Percentiles rank a stretch among this genome's conserved stretches.
phyloP scores from a whole-genome alignment of 2,329 filamentous ascomycete species.

The Venturia aucupariae region DNA sequence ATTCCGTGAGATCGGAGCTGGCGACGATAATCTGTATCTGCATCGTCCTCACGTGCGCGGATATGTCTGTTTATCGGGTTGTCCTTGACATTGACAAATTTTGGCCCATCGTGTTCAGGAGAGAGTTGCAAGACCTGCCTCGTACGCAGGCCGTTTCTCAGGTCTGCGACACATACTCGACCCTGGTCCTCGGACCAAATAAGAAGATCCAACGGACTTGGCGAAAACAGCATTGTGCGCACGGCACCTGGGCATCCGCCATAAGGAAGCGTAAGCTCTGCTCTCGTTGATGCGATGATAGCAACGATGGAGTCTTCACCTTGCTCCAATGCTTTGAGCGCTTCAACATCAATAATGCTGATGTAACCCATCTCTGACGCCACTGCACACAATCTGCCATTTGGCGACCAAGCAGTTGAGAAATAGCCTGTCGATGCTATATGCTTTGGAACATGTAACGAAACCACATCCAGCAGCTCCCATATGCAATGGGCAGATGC shows the following conservation, averaged over 20 bases:
- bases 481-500: conserved; percentile 27
- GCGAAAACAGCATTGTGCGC: conserved; percentile 84
- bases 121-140: conserved; percentile 62
- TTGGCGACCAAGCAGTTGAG: conserved; percentile 66
- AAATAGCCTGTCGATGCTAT: conserved; percentile 52
- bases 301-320: conserved; percentile 50
- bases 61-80: conserved; percentile 18
- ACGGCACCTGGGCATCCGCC: conserved; percentile 57
- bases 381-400: conserved; percentile 61
- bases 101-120: conserved; percentile 45
- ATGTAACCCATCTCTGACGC: conserved; percentile 75
- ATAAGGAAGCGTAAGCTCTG: conserved; percentile 42
- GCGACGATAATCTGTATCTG: conserved; percentile 29
- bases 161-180: conserved; percentile 63
- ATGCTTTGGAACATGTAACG: conserved; percentile 31
- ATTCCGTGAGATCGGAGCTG: conserved; percentile 33
- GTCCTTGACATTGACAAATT: conserved; percentile 49
- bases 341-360: conserved; percentile 58
- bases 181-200: conserved; percentile 90
- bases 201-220: conserved; percentile 79
- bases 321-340: conserved; percentile 30
- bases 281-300: conserved; percentile 68
- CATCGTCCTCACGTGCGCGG: neutral
- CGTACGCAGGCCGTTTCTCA: conserved; percentile 55
- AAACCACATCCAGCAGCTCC: conserved; percentile 32